phyloP scores from a whole-genome alignment of 1,284 basidiomycete genomes.

The Microbotryum silenes-acaulis region DNA sequence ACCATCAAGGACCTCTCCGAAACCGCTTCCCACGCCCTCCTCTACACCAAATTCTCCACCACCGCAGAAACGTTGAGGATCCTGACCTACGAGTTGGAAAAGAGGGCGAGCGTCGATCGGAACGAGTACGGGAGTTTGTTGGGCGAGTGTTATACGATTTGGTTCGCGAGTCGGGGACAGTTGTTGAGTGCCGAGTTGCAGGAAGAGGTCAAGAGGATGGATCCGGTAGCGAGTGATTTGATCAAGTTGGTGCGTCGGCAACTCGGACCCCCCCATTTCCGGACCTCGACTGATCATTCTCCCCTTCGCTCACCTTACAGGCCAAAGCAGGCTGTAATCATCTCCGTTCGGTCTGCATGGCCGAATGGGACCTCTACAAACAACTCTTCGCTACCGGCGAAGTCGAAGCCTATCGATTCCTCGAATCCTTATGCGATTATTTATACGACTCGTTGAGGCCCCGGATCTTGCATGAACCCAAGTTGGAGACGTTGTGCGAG shows the following conservation, averaged over 20 bases:
- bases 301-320: conserved; percentile 41
- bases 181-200: conserved; percentile 62
- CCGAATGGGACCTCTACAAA: conserved; percentile 75
- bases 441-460: conserved; percentile 88
- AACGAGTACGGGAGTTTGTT: conserved; percentile 69
- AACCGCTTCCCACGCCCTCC: conserved; percentile 42
- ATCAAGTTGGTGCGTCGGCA: conserved; percentile 62
- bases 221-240: conserved; percentile 66
- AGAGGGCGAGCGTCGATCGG: conserved; percentile 54
- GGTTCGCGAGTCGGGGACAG: conserved; percentile 61
- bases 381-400: conserved; percentile 80
- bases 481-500: conserved; percentile 75
- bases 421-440: conserved; percentile 82
- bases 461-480: conserved; percentile 81
- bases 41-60: conserved; percentile 77
- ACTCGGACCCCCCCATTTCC: no score
- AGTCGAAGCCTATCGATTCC: conserved; percentile 69
- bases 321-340: conserved; percentile 82
- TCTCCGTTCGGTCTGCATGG: conserved; percentile 75
- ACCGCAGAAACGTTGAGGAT: conserved; percentile 58
- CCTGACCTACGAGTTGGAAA: conserved; percentile 72
- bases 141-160: conserved; percentile 73
- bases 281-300: no score
- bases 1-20: conserved; percentile 55
- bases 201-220: conserved; percentile 72